These are phyloP conservation scores for Daedaleopsis nitida DNA, from an alignment of 768 basidiomycete species.

Conservation along the genomic window DNA sequence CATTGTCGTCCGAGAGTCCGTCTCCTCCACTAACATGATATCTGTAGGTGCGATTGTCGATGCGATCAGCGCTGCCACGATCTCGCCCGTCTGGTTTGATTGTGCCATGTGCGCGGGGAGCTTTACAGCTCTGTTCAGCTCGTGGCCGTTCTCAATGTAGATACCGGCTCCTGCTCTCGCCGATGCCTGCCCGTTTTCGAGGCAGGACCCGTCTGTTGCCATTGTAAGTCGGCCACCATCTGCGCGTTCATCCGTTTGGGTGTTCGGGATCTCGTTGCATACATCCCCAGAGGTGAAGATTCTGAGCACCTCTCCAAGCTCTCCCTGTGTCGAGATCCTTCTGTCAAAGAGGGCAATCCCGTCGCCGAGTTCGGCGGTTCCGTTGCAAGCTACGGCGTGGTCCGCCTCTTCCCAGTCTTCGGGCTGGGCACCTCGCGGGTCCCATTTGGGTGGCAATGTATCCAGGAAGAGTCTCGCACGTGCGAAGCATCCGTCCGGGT, in stretches of 20 bases:
- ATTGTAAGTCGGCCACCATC: background rate
- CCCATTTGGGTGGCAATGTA: too few relatives aligned
- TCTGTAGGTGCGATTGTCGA: too few relatives aligned
- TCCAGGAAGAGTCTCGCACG: too few relatives aligned
- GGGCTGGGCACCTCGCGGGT: too few relatives aligned
- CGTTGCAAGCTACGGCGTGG: too few relatives aligned
- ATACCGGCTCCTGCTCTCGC: constrained; percentile 6
- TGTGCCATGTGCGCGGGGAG: background rate
- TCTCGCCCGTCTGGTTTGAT: constrained; percentile 7
- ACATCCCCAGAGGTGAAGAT: background rate
- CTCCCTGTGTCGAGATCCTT: background rate
- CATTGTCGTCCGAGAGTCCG: constrained; percentile 25
- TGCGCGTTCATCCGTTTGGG: background rate
- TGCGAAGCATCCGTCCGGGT: too few relatives aligned
- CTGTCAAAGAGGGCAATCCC: background rate
- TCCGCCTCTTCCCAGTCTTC: too few relatives aligned
- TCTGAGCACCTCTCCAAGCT: background rate
- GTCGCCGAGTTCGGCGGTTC: background rate
- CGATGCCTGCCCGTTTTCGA: background rate
- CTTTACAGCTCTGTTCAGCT: background rate
- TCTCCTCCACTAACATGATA: constrained; percentile 1
- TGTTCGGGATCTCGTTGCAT: background rate
- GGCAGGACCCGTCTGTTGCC: constrained; percentile 5
- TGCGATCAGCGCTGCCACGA: background rate
- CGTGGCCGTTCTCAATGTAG: background rate